Evolutionary conservation across 345 rosid species (phyloP), one percentile per base, ranked within the genome.

Genomic region (Brassica carinata): DNA sequence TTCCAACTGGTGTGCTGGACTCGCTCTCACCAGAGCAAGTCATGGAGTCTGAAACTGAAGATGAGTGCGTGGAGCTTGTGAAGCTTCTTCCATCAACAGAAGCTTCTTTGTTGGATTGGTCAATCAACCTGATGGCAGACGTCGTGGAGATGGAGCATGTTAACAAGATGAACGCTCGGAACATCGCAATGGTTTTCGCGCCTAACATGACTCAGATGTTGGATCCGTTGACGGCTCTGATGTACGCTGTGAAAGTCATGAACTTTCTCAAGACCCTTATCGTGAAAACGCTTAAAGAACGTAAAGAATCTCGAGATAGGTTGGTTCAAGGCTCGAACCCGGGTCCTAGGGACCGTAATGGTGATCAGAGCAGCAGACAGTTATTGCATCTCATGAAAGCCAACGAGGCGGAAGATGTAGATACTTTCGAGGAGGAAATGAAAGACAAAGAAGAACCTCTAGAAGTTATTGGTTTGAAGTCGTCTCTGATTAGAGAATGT

Each of bases 161-260:
- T 9, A 96, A 94, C 86, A 94, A 94, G 88, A 96, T 96, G 99
- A 96, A 92, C 84, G 95, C 98, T 8, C 97, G 98, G 4, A 96
- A 96, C 84, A 82, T 96, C 1, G 98, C 99, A 0, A 90, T 96
- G 90, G 98, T 96, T 57, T 96, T 96, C 23, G 98, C 99, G 29
- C 99, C 99, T 69, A 96, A 96, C 90, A 96, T 96, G 99, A 93
- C 98, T 70, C 97, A 96, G 98, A 92, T 96, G 99, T 81, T 92
- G 17, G 99, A 96, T 87, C 99, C 99, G 27, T 81, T 96, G 79
- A 96, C 99, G 1, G 98, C 99, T 69, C 79, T 96, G 79, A 92
- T 96, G 99, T 89, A 96, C 72, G 99, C 96, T 1, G 99, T 96
- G 74, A 94, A 92, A 87, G 97, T 96, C 76, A 96, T 96, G 98